Evolutionary conservation across 23 red algal species (phyloP).

Genomic region (Agarophyton chilense): DNA sequence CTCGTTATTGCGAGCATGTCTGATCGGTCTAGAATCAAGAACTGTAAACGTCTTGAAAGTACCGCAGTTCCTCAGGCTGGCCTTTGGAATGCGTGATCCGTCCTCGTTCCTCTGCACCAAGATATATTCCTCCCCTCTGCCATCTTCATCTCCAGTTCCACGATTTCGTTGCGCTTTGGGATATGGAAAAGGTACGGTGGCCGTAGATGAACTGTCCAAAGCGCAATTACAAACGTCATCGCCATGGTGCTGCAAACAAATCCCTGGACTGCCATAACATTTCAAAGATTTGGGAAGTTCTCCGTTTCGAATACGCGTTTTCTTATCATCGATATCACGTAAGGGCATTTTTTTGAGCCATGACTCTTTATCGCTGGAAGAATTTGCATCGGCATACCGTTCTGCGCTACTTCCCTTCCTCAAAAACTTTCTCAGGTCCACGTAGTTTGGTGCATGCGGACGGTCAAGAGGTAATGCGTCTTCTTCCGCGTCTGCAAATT

Average conservation of each 20-base stretch:
- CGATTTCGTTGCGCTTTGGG: not conserved
- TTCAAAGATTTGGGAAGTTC: not conserved
- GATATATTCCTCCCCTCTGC: no score
- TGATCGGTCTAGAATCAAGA: not conserved
- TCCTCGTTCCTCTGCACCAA: not conserved
- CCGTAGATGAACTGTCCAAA: not conserved
- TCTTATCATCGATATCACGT: not conserved
- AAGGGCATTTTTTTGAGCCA: not conserved
- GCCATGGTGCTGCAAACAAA: not conserved
- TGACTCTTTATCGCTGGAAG: not conserved
- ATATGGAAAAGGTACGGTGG: not conserved
- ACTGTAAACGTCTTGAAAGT: not conserved
- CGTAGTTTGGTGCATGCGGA: constrained; percentile 3
- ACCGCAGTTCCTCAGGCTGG: not conserved
- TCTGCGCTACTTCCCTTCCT: not conserved
- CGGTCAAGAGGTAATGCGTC: constrained; percentile 15
- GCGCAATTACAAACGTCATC: not conserved
- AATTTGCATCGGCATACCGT: not conserved
- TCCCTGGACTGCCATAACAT: no score
- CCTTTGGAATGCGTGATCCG: not conserved
- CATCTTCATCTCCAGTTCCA: not conserved
- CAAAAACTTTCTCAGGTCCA: not conserved
- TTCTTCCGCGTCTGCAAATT: constrained; percentile 1
- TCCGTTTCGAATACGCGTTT: not conserved
- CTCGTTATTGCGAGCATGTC: not conserved